phyloP scores from a whole-genome alignment of 2,329 filamentous ascomycete species.

The Aureobasidium sp. region DNA sequence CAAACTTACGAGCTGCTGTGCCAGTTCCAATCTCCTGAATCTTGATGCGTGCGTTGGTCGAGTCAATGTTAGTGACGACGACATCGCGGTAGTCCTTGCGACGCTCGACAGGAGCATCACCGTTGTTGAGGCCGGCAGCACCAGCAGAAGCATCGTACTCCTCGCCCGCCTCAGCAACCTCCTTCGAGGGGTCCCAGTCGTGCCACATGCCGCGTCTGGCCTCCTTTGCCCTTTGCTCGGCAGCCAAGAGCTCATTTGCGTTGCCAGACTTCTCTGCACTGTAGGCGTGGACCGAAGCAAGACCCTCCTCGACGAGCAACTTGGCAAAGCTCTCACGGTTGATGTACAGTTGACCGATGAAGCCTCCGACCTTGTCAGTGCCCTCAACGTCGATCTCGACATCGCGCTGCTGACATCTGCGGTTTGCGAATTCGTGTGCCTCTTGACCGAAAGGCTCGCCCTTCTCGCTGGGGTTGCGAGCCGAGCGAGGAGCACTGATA shows the following conservation, averaged over 20 bases:
- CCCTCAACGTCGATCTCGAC: slow-evolving; percentile 93
- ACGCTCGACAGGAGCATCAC: slow-evolving; percentile 50
- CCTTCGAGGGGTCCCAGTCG: slow-evolving; percentile 86
- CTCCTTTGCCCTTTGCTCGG: slow-evolving; percentile 85
- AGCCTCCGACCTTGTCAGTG: slow-evolving; percentile 92
- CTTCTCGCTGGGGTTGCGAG: slow-evolving; percentile 69
- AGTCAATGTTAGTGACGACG: slow-evolving; percentile 82
- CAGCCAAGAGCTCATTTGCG: slow-evolving; percentile 75
- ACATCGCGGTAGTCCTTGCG: slow-evolving; percentile 93
- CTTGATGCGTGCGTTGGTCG: slow-evolving; percentile 70
- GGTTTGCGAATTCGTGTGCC: slow-evolving; percentile 84
- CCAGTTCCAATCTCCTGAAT: slow-evolving; percentile 84
- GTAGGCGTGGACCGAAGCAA: slow-evolving; percentile 87
- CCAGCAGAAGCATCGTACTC: slow-evolving; percentile 40
- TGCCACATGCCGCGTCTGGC: slow-evolving; percentile 84
- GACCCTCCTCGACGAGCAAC: slow-evolving; percentile 83
- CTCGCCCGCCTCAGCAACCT: slow-evolving; percentile 51
- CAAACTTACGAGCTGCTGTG: slow-evolving; percentile 54
- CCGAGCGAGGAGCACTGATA: slow-evolving; percentile 82
- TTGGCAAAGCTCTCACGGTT: slow-evolving; percentile 96
- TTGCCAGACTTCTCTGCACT: slow-evolving; percentile 95
- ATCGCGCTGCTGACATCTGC: slow-evolving; percentile 84
- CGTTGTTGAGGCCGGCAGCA: slow-evolving; percentile 42
- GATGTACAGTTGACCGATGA: slow-evolving; percentile 90
- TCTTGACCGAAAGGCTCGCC: slow-evolving; percentile 94